These are phyloP conservation scores for Corrigiola litoralis DNA, from an alignment of 179 eudicot genomes.

Conservation along the genomic window DNA sequence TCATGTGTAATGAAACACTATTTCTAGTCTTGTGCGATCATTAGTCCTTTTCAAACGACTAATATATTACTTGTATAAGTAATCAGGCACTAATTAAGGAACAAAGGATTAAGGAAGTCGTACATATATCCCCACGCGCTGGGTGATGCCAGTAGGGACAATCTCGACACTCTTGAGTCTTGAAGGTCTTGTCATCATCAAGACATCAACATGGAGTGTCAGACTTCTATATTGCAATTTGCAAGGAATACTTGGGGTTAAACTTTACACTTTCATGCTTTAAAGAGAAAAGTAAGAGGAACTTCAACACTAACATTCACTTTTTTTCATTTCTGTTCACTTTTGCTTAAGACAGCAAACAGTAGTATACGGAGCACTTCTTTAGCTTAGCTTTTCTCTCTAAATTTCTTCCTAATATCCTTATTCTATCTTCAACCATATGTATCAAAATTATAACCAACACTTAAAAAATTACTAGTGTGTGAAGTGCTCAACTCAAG, in stretches of 20 bases:
- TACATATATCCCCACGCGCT: slow-evolving; percentile 6
- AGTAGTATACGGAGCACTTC: too few species aligned
- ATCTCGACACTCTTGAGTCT: neutral
- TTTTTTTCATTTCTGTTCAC: neutral
- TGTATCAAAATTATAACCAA: neutral
- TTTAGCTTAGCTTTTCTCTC: too few species aligned
- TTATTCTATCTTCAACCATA: neutral
- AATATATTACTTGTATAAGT: neutral
- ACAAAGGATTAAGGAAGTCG: neutral
- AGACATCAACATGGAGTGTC: neutral
- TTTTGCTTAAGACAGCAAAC: too few species aligned
- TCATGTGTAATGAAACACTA: too few species aligned
- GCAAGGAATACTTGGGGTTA: neutral
- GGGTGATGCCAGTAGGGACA: neutral
- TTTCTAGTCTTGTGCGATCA: too few species aligned
- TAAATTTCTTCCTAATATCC: neutral
- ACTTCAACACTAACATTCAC: neutral
- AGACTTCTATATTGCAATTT: neutral
- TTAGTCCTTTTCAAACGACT: too few species aligned
- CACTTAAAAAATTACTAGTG: neutral
- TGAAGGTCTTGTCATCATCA: slow-evolving; percentile 4
- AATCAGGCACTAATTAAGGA: neutral
- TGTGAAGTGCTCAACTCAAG: neutral
- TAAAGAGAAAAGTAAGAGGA: neutral
- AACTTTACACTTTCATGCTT: neutral